Base-by-base conservation (phyloP, 2,329 filamentous ascomycete species). In the Penicillium occitanis region DNA sequence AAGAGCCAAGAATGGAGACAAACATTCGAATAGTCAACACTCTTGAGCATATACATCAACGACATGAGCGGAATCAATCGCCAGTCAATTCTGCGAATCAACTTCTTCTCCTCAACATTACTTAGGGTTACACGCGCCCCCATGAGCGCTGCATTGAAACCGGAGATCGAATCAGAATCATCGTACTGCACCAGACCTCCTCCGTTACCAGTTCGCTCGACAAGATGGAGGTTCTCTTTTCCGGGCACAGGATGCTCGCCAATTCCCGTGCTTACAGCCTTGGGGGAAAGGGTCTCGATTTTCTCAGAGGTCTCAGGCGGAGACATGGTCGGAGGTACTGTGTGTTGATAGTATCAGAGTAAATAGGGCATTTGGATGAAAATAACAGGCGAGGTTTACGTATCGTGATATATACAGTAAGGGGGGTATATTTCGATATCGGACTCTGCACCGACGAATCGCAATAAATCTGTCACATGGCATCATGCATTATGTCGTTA, bases 21-120 rank as follows among this genome's bases (percentile, higher is more conserved):
- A 3, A 44, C 42, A 10, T 44, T 44, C 17, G 42, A 10, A 44
- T n/a, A 44, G 42, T 44, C 42, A 44, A 44, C 42, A 44, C 17
- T 44, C n/a, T 44, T 44, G n/a, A 44, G 42, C 42, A 44, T 44
- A 44, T 44, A 44, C 58, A 77, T 71, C 11, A 78, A 63, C 33
- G 75, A 71, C 37, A 76, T 78, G 28, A 81, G 68, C 0, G 77
- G 75, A 75, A 82, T 80, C 1, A 82, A 71, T 46, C 76, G 78
- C 78, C 74, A 78, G 67, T 82, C 80, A 25, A 82, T 77, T 11
- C 77, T 74, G 13, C 79, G 73, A 58, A 83, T 71, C 8, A 83
- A 69, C 65, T 75, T 81, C 68, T 78, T 82, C 67, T 83, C 81
- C 67, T 83, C 81, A 3, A 76, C 30, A 30, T 33, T 53, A 30